Evolutionary conservation across 2,329 filamentous ascomycete genomes (phyloP), one percentile per base, ranked within the genome.

Genomic region (Colletotrichum coccodes): DNA sequence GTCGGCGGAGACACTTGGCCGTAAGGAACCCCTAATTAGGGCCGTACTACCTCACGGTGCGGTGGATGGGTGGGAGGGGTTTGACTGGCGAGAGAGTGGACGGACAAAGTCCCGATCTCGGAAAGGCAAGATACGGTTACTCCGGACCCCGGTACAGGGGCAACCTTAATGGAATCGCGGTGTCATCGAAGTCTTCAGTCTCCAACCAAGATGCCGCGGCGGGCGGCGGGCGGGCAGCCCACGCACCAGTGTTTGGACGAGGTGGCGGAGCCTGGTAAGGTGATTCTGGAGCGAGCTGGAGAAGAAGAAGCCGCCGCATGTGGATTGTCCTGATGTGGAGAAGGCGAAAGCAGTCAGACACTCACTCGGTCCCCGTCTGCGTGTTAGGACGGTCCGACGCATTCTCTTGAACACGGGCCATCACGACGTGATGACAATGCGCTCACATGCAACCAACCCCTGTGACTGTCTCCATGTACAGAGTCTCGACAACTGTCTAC

Each of bases 61-160:
- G 26, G 23, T 14, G 32, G 47, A 32, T 21, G 34, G 3, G 12
- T 26, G n/a, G 12, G 14, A 56, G 46, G 49, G 34, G 18, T 32
- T 32, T 47, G 57, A 49, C 57, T 49, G 23, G 34, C 21, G 14
- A 36, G 58, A 28, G 23, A 28, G 26, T 36, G 38, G 36, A 46
- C 42, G 23, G 40, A 12, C 28, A 14, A 21, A 47, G 16, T 28
- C n/a, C 47, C 65, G 60, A 56, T 50, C 64, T 60, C 68, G 68
- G 68, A 70, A 63, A 68, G 64, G 58, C 64, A 60, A 56, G 42
- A 59, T 70, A 53, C 58, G 68, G 68, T 63, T 68, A 70, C 64
- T 68, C 64, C 64, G 68, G 59, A 34, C 23, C 7, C 21, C 34
- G 36, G 46, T 44, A 23, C 64, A 64, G 46, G 64, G 60, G 28